phyloP scores from a whole-genome alignment of 2,329 filamentous ascomycete genomes.

The Colletotrichum camelliae region DNA sequence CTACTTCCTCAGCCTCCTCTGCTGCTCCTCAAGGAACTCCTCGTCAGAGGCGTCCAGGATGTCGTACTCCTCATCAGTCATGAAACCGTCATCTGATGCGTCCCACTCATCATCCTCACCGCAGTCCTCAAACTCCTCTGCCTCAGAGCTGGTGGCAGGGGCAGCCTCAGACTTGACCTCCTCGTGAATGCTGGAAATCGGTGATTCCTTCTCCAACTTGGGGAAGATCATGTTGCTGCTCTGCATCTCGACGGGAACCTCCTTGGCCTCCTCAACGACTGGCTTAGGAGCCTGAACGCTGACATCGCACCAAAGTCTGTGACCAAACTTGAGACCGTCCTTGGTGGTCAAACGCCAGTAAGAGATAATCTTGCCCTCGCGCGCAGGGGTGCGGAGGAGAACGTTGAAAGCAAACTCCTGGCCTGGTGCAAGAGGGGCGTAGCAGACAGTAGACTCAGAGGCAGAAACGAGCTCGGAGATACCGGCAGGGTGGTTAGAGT shows the following conservation, averaged over 20 bases:
- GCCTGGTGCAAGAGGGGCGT: constrained; percentile 71
- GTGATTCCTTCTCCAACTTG: constrained; percentile 93
- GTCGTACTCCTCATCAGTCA: constrained; percentile 98
- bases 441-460: constrained; percentile 81
- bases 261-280: constrained; percentile 35
- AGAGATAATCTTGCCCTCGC: constrained; percentile 82
- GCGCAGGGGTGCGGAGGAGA: constrained; percentile 78
- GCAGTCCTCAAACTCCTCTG: constrained; percentile 59
- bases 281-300: constrained; percentile 59
- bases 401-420: constrained; percentile 84
- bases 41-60: constrained; percentile 95
- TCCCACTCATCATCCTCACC: constrained; percentile 67
- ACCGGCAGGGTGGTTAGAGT: constrained; percentile 79
- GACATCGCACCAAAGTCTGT: constrained; percentile 95
- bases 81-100: constrained; percentile 74
- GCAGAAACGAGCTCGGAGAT: constrained; percentile 78
- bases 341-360: constrained; percentile 94
- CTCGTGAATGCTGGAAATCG: constrained; percentile 78
- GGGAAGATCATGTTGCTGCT: constrained; percentile 92
- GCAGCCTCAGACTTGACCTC: constrained; percentile 56
- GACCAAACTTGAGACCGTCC: constrained; percentile 83
- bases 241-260: constrained; percentile 34
- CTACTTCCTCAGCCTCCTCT: constrained; percentile 47
- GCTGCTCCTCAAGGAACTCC: constrained; percentile 70
- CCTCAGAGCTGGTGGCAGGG: constrained; percentile 45